phyloP scores from a whole-genome alignment of 495 filamentous ascomycete genomes.

The Staphylotrichum longicolle region DNA sequence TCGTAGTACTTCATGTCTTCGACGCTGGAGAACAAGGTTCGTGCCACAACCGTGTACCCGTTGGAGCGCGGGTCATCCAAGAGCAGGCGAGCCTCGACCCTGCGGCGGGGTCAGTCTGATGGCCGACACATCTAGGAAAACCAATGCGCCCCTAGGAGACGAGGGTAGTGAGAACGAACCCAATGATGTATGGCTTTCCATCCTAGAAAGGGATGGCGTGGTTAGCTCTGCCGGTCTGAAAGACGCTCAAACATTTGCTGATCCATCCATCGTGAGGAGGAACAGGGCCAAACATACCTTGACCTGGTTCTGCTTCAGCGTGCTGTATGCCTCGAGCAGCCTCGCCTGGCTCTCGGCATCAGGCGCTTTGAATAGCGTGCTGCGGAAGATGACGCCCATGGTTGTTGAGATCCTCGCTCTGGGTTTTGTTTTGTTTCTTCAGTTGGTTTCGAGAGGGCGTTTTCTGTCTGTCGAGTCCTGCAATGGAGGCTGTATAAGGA shows the following conservation, averaged over 20 bases:
- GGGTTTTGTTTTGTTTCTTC: neutral
- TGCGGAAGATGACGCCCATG: slow-evolving; percentile 27
- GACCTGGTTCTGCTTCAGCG: slow-evolving; percentile 23
- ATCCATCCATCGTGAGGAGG: too few species aligned
- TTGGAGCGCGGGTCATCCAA: slow-evolving; percentile 55
- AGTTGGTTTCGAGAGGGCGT: too few species aligned
- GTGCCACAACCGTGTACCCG: slow-evolving; percentile 62
- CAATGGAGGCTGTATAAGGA: too few species aligned
- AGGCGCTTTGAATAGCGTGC: slow-evolving; percentile 43
- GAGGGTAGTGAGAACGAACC: slow-evolving; percentile 12
- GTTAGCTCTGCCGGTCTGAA: neutral
- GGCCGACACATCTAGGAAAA: neutral
- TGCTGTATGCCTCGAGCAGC: slow-evolving; percentile 35
- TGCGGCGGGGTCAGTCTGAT: slow-evolving; percentile 9
- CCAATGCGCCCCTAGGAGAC: neutral
- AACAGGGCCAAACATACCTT: slow-evolving; percentile 28
- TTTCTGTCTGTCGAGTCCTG: too few species aligned
- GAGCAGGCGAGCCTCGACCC: slow-evolving; percentile 44
- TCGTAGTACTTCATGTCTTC: slow-evolving; percentile 75
- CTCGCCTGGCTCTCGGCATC: slow-evolving; percentile 30
- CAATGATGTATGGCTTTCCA: slow-evolving; percentile 64
- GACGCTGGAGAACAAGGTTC: slow-evolving; percentile 57
- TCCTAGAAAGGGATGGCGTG: slow-evolving; percentile 41
- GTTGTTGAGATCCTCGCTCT: neutral
- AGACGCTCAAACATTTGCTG: too few species aligned